A percentile compares a stretch with the other conserved stretches of the same genome.
These are phyloP conservation scores for Euptelea pleiosperma DNA, from an alignment of 164 flowering plant genomes.

Conservation along the genomic window DNA sequence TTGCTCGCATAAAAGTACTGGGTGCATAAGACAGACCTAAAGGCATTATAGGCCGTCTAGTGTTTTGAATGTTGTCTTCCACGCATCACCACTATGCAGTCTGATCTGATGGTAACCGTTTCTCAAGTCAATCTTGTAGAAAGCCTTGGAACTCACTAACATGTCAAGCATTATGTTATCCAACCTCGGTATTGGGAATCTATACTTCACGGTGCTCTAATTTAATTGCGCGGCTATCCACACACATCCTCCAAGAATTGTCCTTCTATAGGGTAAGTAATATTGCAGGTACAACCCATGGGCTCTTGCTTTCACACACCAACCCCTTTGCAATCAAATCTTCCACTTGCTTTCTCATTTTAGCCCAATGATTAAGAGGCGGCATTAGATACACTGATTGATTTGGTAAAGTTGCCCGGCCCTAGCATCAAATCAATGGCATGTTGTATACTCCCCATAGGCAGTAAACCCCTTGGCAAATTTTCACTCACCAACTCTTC, in stretches of 20 bases:
- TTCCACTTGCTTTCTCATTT: conserved; percentile 4
- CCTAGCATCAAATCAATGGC: conserved; percentile 5
- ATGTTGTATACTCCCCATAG: conserved; percentile 4
- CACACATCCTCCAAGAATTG: conserved; percentile 3
- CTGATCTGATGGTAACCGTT: conserved; percentile 3
- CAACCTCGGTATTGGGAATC: neutral
- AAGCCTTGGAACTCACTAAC: neutral
- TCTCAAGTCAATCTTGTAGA: conserved; percentile 5
- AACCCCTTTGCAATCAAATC: conserved; percentile 6
- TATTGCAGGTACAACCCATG: neutral
- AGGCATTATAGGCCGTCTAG: neutral
- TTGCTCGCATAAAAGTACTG: conserved; percentile 2
- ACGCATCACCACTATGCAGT: conserved; percentile 3
- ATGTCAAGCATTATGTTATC: too few relatives aligned
- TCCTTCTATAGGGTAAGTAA: conserved; percentile 5
- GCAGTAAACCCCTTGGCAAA: neutral
- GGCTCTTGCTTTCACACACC: conserved; percentile 9
- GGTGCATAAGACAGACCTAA: conserved; percentile 9
- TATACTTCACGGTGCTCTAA: too few relatives aligned
- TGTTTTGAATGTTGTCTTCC: conserved; percentile 8
- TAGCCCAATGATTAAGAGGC: neutral
- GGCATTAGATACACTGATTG: conserved; percentile 1
- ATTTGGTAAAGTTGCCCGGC: conserved; percentile 6
- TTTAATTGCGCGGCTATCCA: too few relatives aligned
- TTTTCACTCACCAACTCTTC: neutral